Percentiles rank a stretch among this genome's conserved stretches.
These are phyloP conservation scores for Musa balbisiana DNA, from an alignment of 202 grass and related monocot species.

Conservation along the genomic window DNA sequence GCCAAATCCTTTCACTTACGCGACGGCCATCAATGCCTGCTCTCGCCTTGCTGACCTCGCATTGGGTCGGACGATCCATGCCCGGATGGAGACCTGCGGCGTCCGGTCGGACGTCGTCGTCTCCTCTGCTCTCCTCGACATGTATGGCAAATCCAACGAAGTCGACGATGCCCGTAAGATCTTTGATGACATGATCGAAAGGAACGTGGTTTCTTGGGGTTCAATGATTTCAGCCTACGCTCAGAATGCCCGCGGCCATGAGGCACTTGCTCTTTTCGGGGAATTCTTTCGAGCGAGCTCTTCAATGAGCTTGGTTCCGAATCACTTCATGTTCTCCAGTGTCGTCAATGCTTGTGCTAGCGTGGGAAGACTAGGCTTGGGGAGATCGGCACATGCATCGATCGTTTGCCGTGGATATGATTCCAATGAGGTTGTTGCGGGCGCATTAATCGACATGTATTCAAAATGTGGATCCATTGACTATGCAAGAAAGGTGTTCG, in stretches of 20 bases:
- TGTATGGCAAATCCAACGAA: slow-evolving; percentile 61
- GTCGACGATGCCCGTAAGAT: slow-evolving; percentile 33
- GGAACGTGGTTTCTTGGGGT: slow-evolving; percentile 52
- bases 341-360: slow-evolving; percentile 47
- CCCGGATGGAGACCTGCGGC: slow-evolving; percentile 35
- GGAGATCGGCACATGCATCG: slow-evolving; percentile 44
- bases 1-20: slow-evolving; percentile 52
- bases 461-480: slow-evolving; percentile 62
- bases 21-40: slow-evolving; percentile 37
- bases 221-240: slow-evolving; percentile 61
- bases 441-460: slow-evolving; percentile 74
- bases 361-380: slow-evolving; percentile 37
- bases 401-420: slow-evolving; percentile 37
- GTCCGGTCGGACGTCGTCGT: slow-evolving; percentile 31
- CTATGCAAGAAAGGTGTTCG: slow-evolving; percentile 51
- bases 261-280: slow-evolving; percentile 44
- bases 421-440: slow-evolving; percentile 37
- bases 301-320: slow-evolving; percentile 24
- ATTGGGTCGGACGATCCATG: slow-evolving; percentile 48
- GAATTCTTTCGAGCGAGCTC: slow-evolving; percentile 25
- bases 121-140: slow-evolving; percentile 49
- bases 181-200: slow-evolving; percentile 55
- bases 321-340: slow-evolving; percentile 72
- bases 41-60: slow-evolving; percentile 42
- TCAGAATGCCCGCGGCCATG: slow-evolving; percentile 49